Evolutionary conservation across 2,329 filamentous ascomycete genomes (phyloP), one percentile per base, ranked within the genome.

Genomic region (Plenodomus lindquistii): DNA sequence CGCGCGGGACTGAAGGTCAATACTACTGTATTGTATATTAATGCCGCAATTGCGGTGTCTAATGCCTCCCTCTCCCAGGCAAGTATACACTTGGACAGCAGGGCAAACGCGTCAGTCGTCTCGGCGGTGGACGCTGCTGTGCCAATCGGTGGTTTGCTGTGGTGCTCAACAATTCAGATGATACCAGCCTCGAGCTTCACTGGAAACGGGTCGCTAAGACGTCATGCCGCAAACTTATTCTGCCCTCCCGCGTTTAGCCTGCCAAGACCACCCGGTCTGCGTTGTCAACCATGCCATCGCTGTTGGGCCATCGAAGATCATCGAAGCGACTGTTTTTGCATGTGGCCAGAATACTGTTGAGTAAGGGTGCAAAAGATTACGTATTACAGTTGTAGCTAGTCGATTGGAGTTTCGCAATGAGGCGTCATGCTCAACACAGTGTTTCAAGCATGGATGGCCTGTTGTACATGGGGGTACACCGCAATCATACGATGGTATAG

Each of bases 401-500:
- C 44, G 52, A 44, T 49, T 29, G 17, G n/a, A 17, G 38, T 39
- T 20, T 29, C 19, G 19, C n/a, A 31, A 8, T 15, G 11, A 31
- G 4, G 6, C 27, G 6, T 13, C 10, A 4, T 31, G 6, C 31
- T 44, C 37, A 22, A 29, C 27, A 21, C 49, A 48, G n/a, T 13
- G 42, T 16, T 21, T 52, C 44, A 66, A 34, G 81, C 82, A 63
- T 88, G 86, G 50, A 94, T 89, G 18, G 88, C 86, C 63, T 88
- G 78, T 75, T 94, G 89, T 3, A 96, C 87, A 54, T 88, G 83
- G 7, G 92, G 92, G 67, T 96, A 97, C 13, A 96, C 85, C 42
- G 80, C 75, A 1, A 96, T 79, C 84, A 97, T 87, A 53, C 84
- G 81, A 15, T 85, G 77, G 71, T 93, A 97, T 39, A 97, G 74